A percentile compares a stretch with the other conserved stretches of the same genome.
Conservation (phyloP, 345 rosid genomes). For the Brassica nigra region DNA sequence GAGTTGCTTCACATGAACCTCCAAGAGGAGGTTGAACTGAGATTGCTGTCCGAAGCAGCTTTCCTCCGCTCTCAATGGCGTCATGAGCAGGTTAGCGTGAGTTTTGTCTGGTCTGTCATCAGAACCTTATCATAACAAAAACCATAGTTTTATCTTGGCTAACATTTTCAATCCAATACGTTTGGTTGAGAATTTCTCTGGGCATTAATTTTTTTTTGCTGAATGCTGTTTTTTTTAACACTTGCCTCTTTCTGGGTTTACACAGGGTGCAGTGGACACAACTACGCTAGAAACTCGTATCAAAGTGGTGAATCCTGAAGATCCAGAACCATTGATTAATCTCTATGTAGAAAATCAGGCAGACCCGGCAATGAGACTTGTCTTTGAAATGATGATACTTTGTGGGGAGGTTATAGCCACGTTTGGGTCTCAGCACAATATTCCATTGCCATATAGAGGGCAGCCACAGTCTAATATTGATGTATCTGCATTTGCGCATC, state of each 20-base stretch:
- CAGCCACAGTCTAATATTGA: slow-evolving; percentile 94
- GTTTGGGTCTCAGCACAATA: slow-evolving; percentile 69
- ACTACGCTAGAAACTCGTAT: slow-evolving; percentile 75
- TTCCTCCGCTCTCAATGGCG: slow-evolving; percentile 80
- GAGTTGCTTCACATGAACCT: slow-evolving; percentile 88
- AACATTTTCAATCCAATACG: not conserved
- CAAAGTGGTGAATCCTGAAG: slow-evolving; percentile 85
- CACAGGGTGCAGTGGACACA: slow-evolving; percentile 95
- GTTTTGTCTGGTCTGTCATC: slow-evolving; percentile 11
- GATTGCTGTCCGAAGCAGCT: slow-evolving; percentile 79
- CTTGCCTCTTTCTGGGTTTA: slow-evolving; percentile 19
- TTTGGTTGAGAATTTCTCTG: slow-evolving; percentile 13
- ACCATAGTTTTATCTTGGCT: not conserved
- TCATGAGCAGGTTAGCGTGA: slow-evolving; percentile 65
- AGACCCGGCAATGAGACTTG: slow-evolving; percentile 89
- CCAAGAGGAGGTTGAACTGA: slow-evolving; percentile 84
- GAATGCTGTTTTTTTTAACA: not conserved
- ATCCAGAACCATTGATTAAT: slow-evolving; percentile 74
- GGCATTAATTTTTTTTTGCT: not conserved
- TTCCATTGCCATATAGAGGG: slow-evolving; percentile 93
- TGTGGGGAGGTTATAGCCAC: slow-evolving; percentile 94
- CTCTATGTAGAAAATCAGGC: slow-evolving; percentile 92
- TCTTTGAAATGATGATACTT: slow-evolving; percentile 96
- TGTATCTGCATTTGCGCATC: slow-evolving; percentile 74
- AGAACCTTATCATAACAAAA: not conserved